Evolutionary conservation across 768 basidiomycete species (phyloP).

Genomic region (Calocybe cyanea): DNA sequence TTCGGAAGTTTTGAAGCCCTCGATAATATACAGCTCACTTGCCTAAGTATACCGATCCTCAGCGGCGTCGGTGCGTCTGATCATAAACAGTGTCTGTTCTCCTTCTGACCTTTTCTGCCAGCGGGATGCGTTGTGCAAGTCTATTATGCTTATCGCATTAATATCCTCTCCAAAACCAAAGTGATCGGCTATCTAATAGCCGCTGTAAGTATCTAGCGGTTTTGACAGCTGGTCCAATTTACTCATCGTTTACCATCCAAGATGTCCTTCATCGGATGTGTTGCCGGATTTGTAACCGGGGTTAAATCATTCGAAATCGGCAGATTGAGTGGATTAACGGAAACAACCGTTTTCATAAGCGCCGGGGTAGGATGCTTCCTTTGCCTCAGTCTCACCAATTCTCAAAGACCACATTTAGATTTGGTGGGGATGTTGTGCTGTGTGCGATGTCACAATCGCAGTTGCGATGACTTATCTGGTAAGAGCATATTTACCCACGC

Average conservation of each 20-base stretch:
- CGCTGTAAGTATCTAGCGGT: conserved; percentile 6
- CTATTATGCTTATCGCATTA: conserved; percentile 31
- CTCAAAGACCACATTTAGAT: conserved; percentile 8
- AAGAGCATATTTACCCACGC: conserved; percentile 1
- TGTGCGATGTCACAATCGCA: conserved; percentile 25
- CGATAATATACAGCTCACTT: conserved; percentile 20
- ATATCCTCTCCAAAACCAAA: conserved; percentile 22
- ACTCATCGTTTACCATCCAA: background rate
- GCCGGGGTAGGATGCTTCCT: conserved; percentile 11
- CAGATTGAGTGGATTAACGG: conserved; percentile 16
- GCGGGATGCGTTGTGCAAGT: conserved; percentile 28
- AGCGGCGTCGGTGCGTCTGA: conserved; percentile 23
- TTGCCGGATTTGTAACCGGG: conserved; percentile 19
- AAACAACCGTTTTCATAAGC: conserved; percentile 16
- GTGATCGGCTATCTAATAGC: conserved; percentile 15
- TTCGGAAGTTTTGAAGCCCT: conserved; percentile 24
- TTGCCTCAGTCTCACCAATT: background rate
- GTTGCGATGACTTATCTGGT: conserved; percentile 25
- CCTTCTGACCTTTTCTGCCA: conserved; percentile 4
- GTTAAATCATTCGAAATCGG: conserved; percentile 18
- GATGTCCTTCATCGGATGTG: conserved; percentile 17
- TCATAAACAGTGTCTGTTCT: background rate
- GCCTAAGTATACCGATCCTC: conserved; percentile 26
- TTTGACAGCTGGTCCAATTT: background rate
- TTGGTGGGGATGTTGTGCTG: conserved; percentile 23